These are phyloP conservation scores for Bimuria novae-zelandiae DNA, from an alignment of 2,329 filamentous ascomycete genomes.

Conservation along the genomic window DNA sequence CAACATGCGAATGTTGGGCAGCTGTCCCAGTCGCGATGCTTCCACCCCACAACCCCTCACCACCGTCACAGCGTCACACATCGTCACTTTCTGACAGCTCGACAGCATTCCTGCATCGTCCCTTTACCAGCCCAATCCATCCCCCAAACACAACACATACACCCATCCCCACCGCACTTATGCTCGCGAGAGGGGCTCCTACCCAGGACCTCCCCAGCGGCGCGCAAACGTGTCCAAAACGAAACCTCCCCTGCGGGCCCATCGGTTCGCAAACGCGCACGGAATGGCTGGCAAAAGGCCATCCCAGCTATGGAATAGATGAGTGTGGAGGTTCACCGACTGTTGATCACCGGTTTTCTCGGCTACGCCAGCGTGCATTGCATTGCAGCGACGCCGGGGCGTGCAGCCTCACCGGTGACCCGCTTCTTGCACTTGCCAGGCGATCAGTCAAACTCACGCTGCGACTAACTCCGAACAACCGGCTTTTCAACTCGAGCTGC, in stretches of 20 bases:
- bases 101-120: neutral
- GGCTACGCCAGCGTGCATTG: neutral
- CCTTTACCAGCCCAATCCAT: neutral
- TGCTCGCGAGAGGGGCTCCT: neutral
- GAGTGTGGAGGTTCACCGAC: constrained; percentile 7
- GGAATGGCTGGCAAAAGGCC: neutral
- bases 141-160: neutral
- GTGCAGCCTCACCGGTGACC: constrained; percentile 10
- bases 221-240: neutral
- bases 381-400: constrained; percentile 8
- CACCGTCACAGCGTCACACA: too few species aligned
- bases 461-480: too few species aligned
- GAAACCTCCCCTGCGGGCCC: neutral
- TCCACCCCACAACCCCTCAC: neutral
- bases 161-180: neutral
- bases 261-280: neutral
- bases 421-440: neutral
- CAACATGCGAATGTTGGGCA: neutral
- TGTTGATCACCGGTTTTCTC: constrained; percentile 4
- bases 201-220: neutral
- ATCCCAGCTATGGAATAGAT: neutral
- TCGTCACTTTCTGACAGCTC: constrained; percentile 1
- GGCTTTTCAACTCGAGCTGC: too few species aligned
- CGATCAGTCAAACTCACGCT: neutral
- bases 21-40: neutral